Percentiles rank a stretch among this genome's conserved stretches.
phyloP scores from a whole-genome alignment of 2,329 filamentous ascomycete genomes.

The Cercospora citrullina region DNA sequence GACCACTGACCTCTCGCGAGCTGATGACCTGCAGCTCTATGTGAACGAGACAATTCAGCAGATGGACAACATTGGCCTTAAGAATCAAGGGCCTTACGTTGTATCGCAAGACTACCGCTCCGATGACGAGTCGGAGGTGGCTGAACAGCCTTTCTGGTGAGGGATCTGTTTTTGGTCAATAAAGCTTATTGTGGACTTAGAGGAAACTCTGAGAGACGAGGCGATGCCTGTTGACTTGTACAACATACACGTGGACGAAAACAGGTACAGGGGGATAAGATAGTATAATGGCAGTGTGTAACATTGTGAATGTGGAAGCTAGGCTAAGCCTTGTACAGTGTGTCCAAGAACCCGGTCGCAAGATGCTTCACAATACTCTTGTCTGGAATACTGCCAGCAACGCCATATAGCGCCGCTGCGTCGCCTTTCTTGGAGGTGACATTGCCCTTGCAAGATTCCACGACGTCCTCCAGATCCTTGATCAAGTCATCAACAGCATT shows the following conservation, averaged over 20 bases:
- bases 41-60: constrained; percentile 20
- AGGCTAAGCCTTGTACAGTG: constrained; percentile 51
- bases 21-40: constrained; percentile 18
- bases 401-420: constrained; percentile 86
- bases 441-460: constrained; percentile 75
- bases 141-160: constrained; percentile 17
- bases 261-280: neutral
- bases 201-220: neutral
- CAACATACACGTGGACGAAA: neutral
- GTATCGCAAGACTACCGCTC: neutral
- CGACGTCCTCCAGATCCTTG: constrained; percentile 62
- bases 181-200: neutral
- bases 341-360: constrained; percentile 87
- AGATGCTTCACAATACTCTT: constrained; percentile 92
- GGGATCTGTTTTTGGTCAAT: neutral
- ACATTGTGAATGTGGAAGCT: neutral
- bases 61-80: constrained; percentile 24
- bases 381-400: constrained; percentile 91
- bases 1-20: constrained; percentile 19
- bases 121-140: constrained; percentile 11
- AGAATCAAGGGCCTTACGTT: constrained; percentile 20
- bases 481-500: constrained; percentile 79
- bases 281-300: neutral
- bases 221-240: neutral
- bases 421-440: constrained; percentile 66